These are phyloP conservation scores for Asterochloris erici DNA, from an alignment of 139 green algal genomes.

Conservation along the genomic window DNA sequence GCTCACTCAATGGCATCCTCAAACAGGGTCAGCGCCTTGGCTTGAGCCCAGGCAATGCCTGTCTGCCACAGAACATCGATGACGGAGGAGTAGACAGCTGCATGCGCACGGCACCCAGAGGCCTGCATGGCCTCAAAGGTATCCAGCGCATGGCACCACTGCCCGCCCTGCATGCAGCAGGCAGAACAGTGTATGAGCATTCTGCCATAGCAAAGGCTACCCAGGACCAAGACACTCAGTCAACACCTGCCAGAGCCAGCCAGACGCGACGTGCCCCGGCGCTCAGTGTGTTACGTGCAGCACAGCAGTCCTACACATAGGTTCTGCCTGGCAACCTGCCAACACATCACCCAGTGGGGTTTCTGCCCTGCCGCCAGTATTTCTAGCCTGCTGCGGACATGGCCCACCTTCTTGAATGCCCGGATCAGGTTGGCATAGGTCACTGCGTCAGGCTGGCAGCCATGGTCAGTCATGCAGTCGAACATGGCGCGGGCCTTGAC, in stretches of 20 bases:
- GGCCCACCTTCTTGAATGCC: slow-evolving; percentile 42
- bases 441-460: slow-evolving; percentile 49
- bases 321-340: too few relatives aligned
- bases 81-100: slow-evolving; percentile 38
- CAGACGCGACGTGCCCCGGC: too few relatives aligned
- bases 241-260: too few relatives aligned
- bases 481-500: slow-evolving; percentile 26
- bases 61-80: slow-evolving; percentile 59
- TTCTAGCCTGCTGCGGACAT: background rate
- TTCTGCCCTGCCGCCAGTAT: too few relatives aligned
- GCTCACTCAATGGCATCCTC: background rate
- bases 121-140: slow-evolving; percentile 68
- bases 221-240: too few relatives aligned
- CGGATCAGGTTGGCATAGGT: slow-evolving; percentile 59
- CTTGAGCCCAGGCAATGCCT: slow-evolving; percentile 56
- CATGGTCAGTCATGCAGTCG: slow-evolving; percentile 36
- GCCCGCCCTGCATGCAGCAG: slow-evolving; percentile 16
- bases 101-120: slow-evolving; percentile 34
- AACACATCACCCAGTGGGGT: too few relatives aligned
- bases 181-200: too few relatives aligned
- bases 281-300: too few relatives aligned
- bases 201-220: too few relatives aligned
- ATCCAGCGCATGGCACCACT: slow-evolving; percentile 45
- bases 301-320: too few relatives aligned
- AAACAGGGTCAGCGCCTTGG: slow-evolving; percentile 53